Base-by-base conservation (phyloP, 2,329 filamentous ascomycete species). In the Alternaria novae-zelandiae region DNA sequence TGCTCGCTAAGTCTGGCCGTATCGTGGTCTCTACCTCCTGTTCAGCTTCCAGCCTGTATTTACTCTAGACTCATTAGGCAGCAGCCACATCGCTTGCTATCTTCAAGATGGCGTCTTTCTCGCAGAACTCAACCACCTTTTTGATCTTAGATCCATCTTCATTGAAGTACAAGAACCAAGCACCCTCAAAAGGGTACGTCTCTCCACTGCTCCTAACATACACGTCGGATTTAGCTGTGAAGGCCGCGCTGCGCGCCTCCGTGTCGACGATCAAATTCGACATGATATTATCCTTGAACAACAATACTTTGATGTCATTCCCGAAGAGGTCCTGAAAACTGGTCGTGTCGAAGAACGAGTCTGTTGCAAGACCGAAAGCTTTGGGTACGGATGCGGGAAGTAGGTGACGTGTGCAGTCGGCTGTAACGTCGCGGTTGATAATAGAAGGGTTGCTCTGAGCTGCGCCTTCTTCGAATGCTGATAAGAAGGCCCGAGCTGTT, bases 111-210 rank as follows among this genome's bases (percentile, higher is more conserved):
- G 26, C 25, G 21, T 62, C 59, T 13, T 62, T 62, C 4, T 62
- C 59, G 26, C 59, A 57, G 44, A 62, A 62, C n/a, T 62, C 59
- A 28, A 62, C 26, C 11, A 62, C 54, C 41, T 54, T 62, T 9
- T 32, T 54, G 20, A 62, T 41, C 28, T 62, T 62, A 10, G 21
- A 26, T 13, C 54, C 59, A 12, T 58, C 54, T 23, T 62, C 54
- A 26, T 54, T 58, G 4, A 62, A 62, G 17, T 62, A 58, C 59
- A 62, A 58, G n/a, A 58, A 23, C 59, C 59, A 62, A 36, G 54
- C 59, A n/a, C n/a, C 25, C 47, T 58, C 59, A n/a, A n/a, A n/a
- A n/a, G 23, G 10, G 17, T 46, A 62, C 2, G 25, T 32, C 45
- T 58, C 54, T 25, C 46, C 54, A 5, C 28, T 58, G 7, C 47